Conservation (phyloP, 169 alveolate genomes). For the Amoebophrya sp. region DNA sequence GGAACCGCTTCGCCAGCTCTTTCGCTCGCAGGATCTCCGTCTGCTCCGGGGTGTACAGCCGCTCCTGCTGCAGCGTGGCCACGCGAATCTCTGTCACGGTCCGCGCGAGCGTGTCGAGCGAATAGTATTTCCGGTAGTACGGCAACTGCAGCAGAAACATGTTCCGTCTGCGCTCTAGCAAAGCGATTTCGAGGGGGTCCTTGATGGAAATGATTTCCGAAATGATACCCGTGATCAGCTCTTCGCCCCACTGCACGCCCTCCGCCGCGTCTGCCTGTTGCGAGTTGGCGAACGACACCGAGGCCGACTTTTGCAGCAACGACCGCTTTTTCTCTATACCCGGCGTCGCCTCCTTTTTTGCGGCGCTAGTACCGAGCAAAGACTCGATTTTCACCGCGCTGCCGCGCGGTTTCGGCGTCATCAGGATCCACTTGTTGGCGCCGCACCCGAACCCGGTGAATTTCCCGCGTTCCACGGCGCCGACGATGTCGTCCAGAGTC, state of each 20-base stretch:
- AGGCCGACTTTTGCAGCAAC: background rate
- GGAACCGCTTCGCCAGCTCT: no score
- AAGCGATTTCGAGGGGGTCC: background rate
- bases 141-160: background rate
- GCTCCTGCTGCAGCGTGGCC: background rate
- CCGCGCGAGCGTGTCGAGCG: background rate
- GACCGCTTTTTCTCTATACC: background rate
- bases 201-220: background rate
- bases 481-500: background rate
- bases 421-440: constrained; percentile 17
- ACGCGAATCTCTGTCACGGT: background rate
- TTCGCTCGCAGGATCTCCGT: background rate
- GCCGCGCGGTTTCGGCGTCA: background rate
- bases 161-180: background rate
- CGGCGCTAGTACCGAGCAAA: no score
- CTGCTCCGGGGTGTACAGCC: constrained; percentile 2
- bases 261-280: no score
- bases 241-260: no score
- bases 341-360: no score
- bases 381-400: no score
- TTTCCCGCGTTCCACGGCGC: background rate
- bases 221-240: no score
- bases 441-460: background rate
- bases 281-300: no score
- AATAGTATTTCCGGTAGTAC: background rate